phyloP scores from a whole-genome alignment of 2,329 filamentous ascomycete genomes.

The Cryphonectria parasitica region DNA sequence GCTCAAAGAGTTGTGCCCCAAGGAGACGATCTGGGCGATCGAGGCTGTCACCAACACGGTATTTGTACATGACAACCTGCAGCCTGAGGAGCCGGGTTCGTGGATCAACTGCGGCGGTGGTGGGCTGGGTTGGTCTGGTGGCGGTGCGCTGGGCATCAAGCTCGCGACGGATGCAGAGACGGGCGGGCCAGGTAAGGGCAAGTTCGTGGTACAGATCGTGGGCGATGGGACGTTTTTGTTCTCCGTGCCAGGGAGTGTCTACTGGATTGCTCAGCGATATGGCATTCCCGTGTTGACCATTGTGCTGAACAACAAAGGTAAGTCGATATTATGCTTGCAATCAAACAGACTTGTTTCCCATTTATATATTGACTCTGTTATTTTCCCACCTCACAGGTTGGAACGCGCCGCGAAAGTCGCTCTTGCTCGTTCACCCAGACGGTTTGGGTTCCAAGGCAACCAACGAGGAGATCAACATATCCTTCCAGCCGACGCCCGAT shows the following conservation, averaged over 20 bases:
- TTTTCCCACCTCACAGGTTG: slow-evolving; percentile 1
- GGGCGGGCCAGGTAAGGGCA: slow-evolving; percentile 44
- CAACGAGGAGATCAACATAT: slow-evolving; percentile 67
- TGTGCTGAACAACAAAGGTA: slow-evolving; percentile 56
- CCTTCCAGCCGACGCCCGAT: slow-evolving; percentile 61
- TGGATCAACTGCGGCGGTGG: slow-evolving; percentile 60
- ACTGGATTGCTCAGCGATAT: slow-evolving; percentile 54
- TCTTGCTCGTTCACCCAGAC: slow-evolving; percentile 62
- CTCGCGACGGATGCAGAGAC: slow-evolving; percentile 47
- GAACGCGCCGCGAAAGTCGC: slow-evolving; percentile 56
- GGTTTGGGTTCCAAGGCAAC: slow-evolving; percentile 57
- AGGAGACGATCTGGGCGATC: slow-evolving; percentile 69
- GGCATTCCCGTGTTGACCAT: slow-evolving; percentile 52
- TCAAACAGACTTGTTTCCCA: not conserved
- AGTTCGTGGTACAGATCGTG: slow-evolving; percentile 53
- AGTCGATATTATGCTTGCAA: slow-evolving; percentile 30
- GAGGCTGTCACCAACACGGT: slow-evolving; percentile 74
- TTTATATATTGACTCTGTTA: not conserved
- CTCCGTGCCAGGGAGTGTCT: slow-evolving; percentile 51
- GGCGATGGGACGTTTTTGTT: slow-evolving; percentile 56
- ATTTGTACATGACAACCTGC: slow-evolving; percentile 70
- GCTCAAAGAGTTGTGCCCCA: slow-evolving; percentile 43
- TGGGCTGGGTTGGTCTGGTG: slow-evolving; percentile 58
- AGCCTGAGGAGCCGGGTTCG: slow-evolving; percentile 56
- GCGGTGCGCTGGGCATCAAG: slow-evolving; percentile 55